Conservation (phyloP, 306 rosid species). For the Cicer yamashitae region DNA sequence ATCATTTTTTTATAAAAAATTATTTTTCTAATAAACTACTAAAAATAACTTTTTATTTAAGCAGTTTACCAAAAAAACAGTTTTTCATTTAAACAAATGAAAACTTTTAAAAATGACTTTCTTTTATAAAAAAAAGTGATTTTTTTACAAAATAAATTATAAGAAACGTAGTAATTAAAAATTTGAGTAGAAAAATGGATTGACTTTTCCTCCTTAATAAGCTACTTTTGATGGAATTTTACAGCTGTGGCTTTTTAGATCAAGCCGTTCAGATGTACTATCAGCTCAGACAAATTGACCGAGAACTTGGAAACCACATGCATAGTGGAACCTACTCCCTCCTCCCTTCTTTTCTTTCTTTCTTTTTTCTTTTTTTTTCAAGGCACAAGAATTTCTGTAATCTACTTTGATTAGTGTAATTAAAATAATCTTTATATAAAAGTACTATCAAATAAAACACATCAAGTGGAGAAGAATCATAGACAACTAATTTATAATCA, state of each 20-base stretch:
- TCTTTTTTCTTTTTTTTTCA: background rate
- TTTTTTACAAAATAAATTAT: no score
- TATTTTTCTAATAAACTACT: no score
- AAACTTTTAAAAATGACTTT: no score
- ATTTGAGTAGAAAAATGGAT: constrained; percentile 6
- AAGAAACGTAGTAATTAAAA: background rate
- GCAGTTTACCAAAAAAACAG: no score
- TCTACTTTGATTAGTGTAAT: constrained; percentile 50
- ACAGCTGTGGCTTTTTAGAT: constrained; percentile 57
- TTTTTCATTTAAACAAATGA: no score
- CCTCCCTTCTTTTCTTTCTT: background rate
- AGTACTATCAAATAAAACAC: constrained; percentile 31
- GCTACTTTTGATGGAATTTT: constrained; percentile 51
- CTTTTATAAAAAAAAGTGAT: no score
- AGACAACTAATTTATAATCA: constrained; percentile 45
- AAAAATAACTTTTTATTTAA: no score
- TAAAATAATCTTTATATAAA: constrained; percentile 41
- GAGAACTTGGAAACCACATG: constrained; percentile 66
- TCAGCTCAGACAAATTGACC: constrained; percentile 58
- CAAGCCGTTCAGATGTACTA: constrained; percentile 50
- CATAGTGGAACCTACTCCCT: constrained; percentile 60
- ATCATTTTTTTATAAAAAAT: no score
- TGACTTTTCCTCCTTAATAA: constrained; percentile 43
- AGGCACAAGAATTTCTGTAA: constrained; percentile 29
- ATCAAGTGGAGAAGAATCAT: constrained; percentile 44